Base-by-base conservation (phyloP, 2,329 filamentous ascomycete genomes). In the Ceratocystis cacaofunesta region DNA sequence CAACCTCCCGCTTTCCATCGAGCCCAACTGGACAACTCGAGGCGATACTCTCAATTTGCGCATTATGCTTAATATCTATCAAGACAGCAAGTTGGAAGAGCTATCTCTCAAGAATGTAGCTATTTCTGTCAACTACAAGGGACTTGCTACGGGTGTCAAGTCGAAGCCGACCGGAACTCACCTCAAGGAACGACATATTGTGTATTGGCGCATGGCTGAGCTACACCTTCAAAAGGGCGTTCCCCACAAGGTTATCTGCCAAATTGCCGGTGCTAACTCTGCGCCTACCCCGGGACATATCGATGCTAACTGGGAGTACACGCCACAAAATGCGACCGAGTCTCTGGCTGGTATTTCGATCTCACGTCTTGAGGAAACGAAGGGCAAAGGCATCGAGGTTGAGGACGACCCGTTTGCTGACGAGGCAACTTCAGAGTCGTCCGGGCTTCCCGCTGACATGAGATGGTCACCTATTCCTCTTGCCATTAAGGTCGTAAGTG, bases 1-100 rank as follows among this genome's bases (percentile, higher is more conserved):
- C 3, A 85, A 89, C 70, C 86, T 87, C 10, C 91, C 92, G 0
- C 77, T 96, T 12, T 77, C 88, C 17, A 77, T 96, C 58, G 84
- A 82, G 22, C 87, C 90, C 2, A 81, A 81, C 0, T 96, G 92
- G 91, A 95, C 92, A 72, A 79, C 89, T 1, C 87, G 94, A 71
- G 83, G 88, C 55, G 86, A 88, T 68, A 92, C 96, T 75, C 83
- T 92, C n/a, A 92, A 89, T 50, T 83, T 95, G 50, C 83, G 96
- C 64, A 78, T 97, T n/a, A 46, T 67, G 25, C 50, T 65, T n/a
- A 62, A 43, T 22, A 32, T 67, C 3, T 64, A 52, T n/a, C 58
- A 55, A 8, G 41, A 48, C 22, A 52, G 58, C 57, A 22, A 28
- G 7, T 62, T 46, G n/a, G 66, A 65, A 6, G 62, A 67, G 48